Base-by-base conservation (phyloP, 768 basidiomycete genomes). In the Lyophyllum semitale region DNA sequence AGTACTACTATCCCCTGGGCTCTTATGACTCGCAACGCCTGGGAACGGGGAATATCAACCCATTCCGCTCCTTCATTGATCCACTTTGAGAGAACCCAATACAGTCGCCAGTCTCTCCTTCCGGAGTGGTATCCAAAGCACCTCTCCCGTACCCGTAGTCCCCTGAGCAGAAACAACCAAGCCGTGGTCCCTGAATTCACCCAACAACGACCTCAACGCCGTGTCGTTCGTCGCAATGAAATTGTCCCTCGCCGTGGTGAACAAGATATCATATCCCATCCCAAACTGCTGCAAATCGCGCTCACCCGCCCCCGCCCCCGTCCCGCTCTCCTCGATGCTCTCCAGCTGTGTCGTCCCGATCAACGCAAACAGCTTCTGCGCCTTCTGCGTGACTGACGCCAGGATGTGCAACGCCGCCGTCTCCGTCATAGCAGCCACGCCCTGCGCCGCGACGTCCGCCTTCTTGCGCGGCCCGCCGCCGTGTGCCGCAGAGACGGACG, bases 171-270 rank as follows among this genome's bases (percentile, higher is more conserved):
- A 69, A 37, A 92, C 76, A n/a, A 98, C 84, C 66, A 98, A 67
- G 2, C 84, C 85, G 60, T 99, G 97, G 69, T 98, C 97, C 63
- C 84, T 82, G 70, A 95, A 98, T 71, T 98, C 97, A 12, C 87
- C 87, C 48, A 98, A 73, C 30, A 96, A 76, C 8, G 92, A 82
- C 40, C 89, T 80, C 64, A 96, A 76, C 33, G 93, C 84, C 3
- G 88, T 89, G 61, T 95, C 94, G 68, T 86, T 94, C 37, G 90
- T 88, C 9, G 95, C 94, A 45, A 98, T 84, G 62, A 98, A 96
- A 44, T 90, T 80, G 45, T 91, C 89, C 50, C 89, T 75, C 8
- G 93, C 92, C 15, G 82, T 71, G 52, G 79, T 83, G 71, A 93
- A 95, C 13, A 95, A 70, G 8, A 80, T 78, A 57, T 88, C 84